Percentiles rank a stretch among this genome's conserved stretches.
Conservation (phyloP, 768 basidiomycete species). For the Trametes gibbosa region DNA sequence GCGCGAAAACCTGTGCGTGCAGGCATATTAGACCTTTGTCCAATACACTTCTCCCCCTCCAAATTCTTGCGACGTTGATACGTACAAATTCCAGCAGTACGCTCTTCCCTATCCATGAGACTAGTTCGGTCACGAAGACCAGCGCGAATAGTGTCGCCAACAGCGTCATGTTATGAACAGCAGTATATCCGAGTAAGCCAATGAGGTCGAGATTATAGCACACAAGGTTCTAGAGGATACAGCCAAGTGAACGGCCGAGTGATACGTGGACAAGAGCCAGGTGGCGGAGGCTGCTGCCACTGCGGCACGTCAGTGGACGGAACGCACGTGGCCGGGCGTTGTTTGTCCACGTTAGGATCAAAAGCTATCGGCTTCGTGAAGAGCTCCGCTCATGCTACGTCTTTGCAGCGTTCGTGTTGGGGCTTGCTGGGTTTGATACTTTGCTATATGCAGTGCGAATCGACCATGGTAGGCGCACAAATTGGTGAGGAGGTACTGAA, state of each 20-base stretch:
- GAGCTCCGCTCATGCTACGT: no score
- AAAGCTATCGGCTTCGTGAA: conserved; percentile 18
- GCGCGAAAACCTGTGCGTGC: conserved; percentile 59
- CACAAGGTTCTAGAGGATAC: background rate
- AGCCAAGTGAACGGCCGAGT: background rate
- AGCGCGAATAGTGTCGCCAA: conserved; percentile 79
- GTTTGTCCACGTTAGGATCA: conserved; percentile 32
- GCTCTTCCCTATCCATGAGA: conserved; percentile 86
- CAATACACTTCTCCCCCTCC: background rate
- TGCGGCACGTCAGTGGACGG: conserved; percentile 6
- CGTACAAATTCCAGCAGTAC: conserved; percentile 80
- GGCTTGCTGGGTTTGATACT: no score
- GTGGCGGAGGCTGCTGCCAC: background rate
- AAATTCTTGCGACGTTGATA: conserved; percentile 21
- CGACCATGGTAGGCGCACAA: no score
- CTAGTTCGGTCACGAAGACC: conserved; percentile 78
- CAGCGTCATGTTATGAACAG: conserved; percentile 58
- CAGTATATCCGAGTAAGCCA: background rate
- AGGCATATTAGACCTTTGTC: background rate
- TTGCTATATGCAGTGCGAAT: no score
- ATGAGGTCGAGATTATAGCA: background rate
- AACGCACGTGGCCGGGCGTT: conserved; percentile 19
- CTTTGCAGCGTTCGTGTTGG: no score
- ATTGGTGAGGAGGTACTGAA: no score
- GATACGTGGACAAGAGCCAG: conserved; percentile 17